Base-by-base conservation (phyloP, 75 land plant species). In the Sequoia sempervirens region DNA sequence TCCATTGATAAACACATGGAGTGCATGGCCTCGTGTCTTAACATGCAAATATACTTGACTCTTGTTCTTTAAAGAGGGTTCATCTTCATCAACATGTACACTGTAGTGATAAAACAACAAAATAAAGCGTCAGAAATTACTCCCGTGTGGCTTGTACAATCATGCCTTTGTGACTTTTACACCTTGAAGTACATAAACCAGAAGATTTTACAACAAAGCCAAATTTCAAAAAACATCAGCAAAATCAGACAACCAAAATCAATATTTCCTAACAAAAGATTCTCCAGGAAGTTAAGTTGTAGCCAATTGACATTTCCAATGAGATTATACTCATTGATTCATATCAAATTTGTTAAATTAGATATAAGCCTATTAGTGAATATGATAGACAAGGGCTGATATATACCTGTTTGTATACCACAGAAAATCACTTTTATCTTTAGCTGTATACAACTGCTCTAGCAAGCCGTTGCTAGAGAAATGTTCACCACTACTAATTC, bases 381-480 rank as follows among this genome's bases (percentile, higher is more conserved):
- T 40, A 46, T 45, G 26, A 30, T n/a, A 23, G 14, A 45, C 20
- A 61, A 53, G 46, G 66, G 47, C 32, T 28, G 66, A 82, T 53
- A 46, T 76, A 68, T 85, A 97, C 99, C 91, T 93, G 15, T 91
- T 96, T 83, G 92, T 90, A 82, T 94, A 97, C 98, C 98, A 97
- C 47, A 97, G 82, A 75, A 94, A 97, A 70, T 97, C 99, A 85
- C 93, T 92, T 10, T 66, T 66, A 88, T 97, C 99, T 85, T 83
- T 87, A 12, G 91, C 84, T 8, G 87, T 85, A 7, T 68, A 78
- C 41, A 93, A 87, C 78, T 97, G 99, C 75, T 97, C 99, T 26
- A 93, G 36, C 61, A 97, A 84, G 12, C 79, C 34, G 6, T 86
- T 87, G 15, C 87, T 78, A 34, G 72, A 40, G 75, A 92, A 81